Base-by-base conservation (phyloP, 768 basidiomycete species). In the Pleurotus pulmonarius region DNA sequence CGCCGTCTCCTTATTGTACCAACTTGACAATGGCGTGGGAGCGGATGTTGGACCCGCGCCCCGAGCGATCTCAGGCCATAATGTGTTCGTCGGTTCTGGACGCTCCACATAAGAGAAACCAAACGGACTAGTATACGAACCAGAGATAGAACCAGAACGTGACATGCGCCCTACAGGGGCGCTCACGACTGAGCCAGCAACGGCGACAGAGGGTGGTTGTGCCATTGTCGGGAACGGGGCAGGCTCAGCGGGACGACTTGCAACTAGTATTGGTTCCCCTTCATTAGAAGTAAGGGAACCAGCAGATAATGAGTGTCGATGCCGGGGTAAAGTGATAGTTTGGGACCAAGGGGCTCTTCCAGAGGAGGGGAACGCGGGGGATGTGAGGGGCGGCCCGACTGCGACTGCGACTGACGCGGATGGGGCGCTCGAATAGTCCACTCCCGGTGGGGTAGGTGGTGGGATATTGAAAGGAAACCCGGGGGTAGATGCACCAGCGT, bases 121-220 rank as follows among this genome's bases (percentile, higher is more conserved):
- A 61, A 75, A 77, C 3, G 73, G 59, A 58, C 69, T 74, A 24
- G 68, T 68, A 57, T 71, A 79, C 57, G 73, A 65, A 29, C 75
- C 78, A 46, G 73, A 80, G 56, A 84, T 74, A 20, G 83, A 85
- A 51, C 82, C 78, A 22, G 83, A 83, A 45, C 82, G 77, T 41
- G 81, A 80, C 72, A 84, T 77, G 57, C 83, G 73, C 29, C 83
- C 82, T 53, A 82, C 72, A 18, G 75, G 68, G 16, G 70, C 67
- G 55, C 69, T 69, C 25, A 75, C 69, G 1, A 67, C 56, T 25
- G 63, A 52, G 11, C 58, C 45, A 43, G 60, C 55, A 48, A 57
- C 46, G 11, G 62, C 25, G 11, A 61, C 22, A 8, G 61, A 18
- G 37, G 56, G 61, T 45, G 58, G 22, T 37, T 52, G 51, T 24